Conservation (phyloP, 352 stramenopile species). For the Stramenopiles sp. region DNA sequence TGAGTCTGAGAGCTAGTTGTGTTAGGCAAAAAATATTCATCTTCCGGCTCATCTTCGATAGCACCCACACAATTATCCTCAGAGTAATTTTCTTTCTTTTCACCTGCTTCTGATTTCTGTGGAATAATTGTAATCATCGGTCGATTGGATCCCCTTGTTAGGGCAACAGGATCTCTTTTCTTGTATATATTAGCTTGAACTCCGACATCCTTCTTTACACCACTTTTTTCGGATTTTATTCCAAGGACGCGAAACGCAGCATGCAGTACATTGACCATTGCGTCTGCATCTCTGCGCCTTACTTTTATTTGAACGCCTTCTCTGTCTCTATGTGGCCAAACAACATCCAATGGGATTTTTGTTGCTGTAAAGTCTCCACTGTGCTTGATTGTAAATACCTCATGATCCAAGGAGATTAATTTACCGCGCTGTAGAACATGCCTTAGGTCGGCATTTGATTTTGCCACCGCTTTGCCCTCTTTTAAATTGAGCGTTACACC, state of each 20-base stretch:
- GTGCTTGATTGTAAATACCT: background rate
- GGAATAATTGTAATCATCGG: background rate
- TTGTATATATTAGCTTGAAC: too few species aligned
- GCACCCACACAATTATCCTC: background rate
- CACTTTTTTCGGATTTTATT: too few species aligned
- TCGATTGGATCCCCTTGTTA: background rate
- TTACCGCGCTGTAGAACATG: background rate
- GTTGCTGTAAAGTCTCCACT: background rate
- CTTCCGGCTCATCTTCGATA: background rate
- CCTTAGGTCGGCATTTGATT: background rate
- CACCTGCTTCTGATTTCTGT: background rate
- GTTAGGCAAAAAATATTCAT: too few species aligned
- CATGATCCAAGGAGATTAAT: background rate
- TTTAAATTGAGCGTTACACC: background rate
- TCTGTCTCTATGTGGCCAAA: background rate
- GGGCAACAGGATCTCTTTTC: too few species aligned
- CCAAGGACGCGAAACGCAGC: background rate
- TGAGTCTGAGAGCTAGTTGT: too few species aligned
- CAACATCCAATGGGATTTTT: background rate
- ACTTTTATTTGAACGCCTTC: background rate
- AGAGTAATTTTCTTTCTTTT: background rate
- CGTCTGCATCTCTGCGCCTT: background rate
- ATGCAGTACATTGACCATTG: background rate
- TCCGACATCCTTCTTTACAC: too few species aligned
- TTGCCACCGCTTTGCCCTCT: background rate